Base-by-base conservation (phyloP, 768 basidiomycete species). In the Rickenella mellea region DNA sequence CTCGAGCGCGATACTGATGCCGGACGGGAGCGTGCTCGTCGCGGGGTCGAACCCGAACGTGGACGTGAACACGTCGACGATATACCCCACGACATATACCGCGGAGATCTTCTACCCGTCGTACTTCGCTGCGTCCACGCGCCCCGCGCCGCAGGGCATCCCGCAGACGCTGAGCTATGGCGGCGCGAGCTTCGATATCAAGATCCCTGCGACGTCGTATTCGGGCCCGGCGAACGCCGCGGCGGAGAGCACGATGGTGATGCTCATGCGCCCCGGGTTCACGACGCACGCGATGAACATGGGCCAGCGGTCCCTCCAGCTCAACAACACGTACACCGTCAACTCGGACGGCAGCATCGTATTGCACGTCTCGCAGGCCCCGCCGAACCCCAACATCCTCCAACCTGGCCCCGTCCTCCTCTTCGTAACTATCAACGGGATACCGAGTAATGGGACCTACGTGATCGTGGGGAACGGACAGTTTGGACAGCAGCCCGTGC, bases 1-100 rank as follows among this genome's bases (percentile, higher is more conserved):
- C 64, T 94, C 91, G 0, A 75, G 77, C 0, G 92, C 90, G 7
- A 73, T 93, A n/a, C 74, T 97, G 20, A 76, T 97, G 12, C 83
- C 90, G 7, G 91, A 86, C 46, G 87, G 76, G 1, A 86, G 85
- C 2, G 80, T 98, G 27, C 60, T 96, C 38, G 74, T 94, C 49
- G 89, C 88, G 24, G 94, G 94, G 6, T 90, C 88, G 25, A 97
- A 97, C 64, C 92, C 93, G 1, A 93, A 93, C 55, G 69, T 84
- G 26, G 92, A 97, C 52, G 81, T 83, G 46, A 80, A 83, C 52
- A 46, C 65, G 26, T 59, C 65, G n/a, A 71, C 74, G 8, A 28
- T 68, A 27, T 90, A 69, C 68, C 80, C 83, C 1, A 90, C 90
- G 2, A 76, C 80, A 21, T 93, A 92, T 54, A 66, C 76, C 25